A percentile compares a stretch with the other conserved stretches of the same genome.
Evolutionary conservation across 2,329 filamentous ascomycete species (phyloP).

Genomic region (Sporothrix sp.): DNA sequence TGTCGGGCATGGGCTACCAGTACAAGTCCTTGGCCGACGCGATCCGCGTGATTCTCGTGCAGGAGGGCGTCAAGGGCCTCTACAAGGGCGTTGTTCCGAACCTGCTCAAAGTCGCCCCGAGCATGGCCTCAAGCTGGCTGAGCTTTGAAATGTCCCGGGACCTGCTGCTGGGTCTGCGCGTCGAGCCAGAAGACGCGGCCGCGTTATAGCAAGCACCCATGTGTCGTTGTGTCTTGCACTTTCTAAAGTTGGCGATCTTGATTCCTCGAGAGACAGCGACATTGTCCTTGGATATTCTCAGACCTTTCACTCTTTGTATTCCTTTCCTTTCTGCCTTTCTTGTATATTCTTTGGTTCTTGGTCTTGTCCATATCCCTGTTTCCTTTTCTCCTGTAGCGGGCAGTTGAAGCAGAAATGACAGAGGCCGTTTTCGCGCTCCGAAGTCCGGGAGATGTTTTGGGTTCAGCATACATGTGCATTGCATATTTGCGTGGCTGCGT

Average conservation of each 20-base stretch:
- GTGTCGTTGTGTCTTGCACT: neutral
- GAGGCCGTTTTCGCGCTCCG: neutral
- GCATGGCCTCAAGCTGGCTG: conserved; percentile 97
- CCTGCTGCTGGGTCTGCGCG: conserved; percentile 58
- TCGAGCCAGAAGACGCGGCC: conserved; percentile 27
- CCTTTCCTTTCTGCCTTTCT: neutral
- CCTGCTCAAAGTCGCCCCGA: conserved; percentile 90
- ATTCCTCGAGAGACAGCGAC: conserved; percentile 3
- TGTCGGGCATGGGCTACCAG: conserved; percentile 95
- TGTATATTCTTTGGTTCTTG: neutral
- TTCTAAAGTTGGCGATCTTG: neutral
- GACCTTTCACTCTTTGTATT: neutral
- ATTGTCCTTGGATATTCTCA: neutral
- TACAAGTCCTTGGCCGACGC: conserved; percentile 85
- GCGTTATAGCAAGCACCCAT: neutral
- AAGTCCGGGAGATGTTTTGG: neutral
- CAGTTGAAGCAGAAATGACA: too few species aligned
- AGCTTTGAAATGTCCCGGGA: conserved; percentile 93
- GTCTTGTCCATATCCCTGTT: too few species aligned
- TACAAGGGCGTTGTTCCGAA: conserved; percentile 98
- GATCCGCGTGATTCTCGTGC: conserved; percentile 65
- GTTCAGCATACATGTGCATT: too few species aligned
- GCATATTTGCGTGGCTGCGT: too few species aligned
- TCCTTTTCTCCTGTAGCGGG: too few species aligned
- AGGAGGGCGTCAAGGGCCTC: conserved; percentile 76